Evolutionary conservation across 2,329 filamentous ascomycete genomes (phyloP).

Genomic region (Cryphonectria naterciae): DNA sequence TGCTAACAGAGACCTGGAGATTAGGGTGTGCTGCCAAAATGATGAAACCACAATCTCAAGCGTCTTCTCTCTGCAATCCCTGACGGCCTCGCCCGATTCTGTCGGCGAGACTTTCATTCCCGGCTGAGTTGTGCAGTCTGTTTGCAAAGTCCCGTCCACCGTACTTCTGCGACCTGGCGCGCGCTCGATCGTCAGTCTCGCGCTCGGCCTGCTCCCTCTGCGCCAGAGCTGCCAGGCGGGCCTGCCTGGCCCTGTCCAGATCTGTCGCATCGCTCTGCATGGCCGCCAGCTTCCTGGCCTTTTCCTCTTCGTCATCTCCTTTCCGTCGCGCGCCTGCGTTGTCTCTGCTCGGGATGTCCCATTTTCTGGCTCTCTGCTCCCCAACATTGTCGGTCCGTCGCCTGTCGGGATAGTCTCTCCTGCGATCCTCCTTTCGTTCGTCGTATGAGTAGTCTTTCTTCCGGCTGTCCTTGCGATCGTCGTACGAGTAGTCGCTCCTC

Average conservation of each 20-base stretch:
- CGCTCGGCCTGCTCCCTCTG: slow-evolving; percentile 66
- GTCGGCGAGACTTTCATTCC: slow-evolving; percentile 55
- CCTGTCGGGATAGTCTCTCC: slow-evolving; percentile 29
- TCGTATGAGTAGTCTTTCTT: slow-evolving; percentile 32
- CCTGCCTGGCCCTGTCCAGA: slow-evolving; percentile 71
- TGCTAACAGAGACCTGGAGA: neutral
- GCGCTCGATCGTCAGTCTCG: slow-evolving; percentile 68
- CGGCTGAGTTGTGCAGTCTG: slow-evolving; percentile 63
- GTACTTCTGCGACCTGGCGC: slow-evolving; percentile 62
- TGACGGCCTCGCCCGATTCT: slow-evolving; percentile 54
- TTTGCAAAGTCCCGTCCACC: slow-evolving; percentile 68
- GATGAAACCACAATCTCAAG: slow-evolving; percentile 34
- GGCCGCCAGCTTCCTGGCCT: slow-evolving; percentile 69
- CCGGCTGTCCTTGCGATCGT: slow-evolving; percentile 17
- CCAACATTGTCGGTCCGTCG: slow-evolving; percentile 5
- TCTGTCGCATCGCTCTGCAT: slow-evolving; percentile 75
- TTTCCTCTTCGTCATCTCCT: slow-evolving; percentile 55
- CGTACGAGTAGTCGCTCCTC: neutral
- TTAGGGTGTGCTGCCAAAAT: neutral
- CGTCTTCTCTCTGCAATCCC: slow-evolving; percentile 51
- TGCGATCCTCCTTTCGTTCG: slow-evolving; percentile 19
- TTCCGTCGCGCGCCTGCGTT: slow-evolving; percentile 22
- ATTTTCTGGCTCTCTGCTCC: slow-evolving; percentile 6
- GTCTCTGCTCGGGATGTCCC: neutral
- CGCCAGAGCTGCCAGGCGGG: slow-evolving; percentile 68